These are phyloP conservation scores for Jatropha podagrica DNA, from an alignment of 441 rosid genomes.

Conservation along the genomic window DNA sequence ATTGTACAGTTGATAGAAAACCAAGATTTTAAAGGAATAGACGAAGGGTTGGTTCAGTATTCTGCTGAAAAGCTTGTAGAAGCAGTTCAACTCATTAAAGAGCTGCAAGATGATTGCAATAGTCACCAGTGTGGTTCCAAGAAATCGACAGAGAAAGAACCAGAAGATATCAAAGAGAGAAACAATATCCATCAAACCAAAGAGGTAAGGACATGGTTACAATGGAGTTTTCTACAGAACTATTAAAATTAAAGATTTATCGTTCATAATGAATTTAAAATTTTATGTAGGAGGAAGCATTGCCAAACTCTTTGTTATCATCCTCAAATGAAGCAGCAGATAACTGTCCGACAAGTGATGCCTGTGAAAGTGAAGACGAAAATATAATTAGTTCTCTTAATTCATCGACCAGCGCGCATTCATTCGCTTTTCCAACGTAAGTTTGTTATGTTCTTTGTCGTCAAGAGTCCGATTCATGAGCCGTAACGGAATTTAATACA, in stretches of 20 bases:
- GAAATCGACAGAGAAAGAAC: not conserved
- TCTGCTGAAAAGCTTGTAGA: not conserved
- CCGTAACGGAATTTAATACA: too few relatives aligned
- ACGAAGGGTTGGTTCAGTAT: too few relatives aligned
- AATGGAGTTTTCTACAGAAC: too few relatives aligned
- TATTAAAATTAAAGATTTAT: too few relatives aligned
- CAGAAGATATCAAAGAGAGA: not conserved
- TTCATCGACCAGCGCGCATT: conserved; percentile 8
- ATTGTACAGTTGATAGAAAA: not conserved
- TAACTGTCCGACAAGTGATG: not conserved
- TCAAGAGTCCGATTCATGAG: too few relatives aligned
- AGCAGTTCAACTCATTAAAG: not conserved
- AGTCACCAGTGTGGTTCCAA: not conserved
- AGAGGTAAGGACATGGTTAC: not conserved
- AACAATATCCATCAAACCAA: not conserved
- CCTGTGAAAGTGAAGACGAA: not conserved
- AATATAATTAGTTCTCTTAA: not conserved
- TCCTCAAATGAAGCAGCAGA: not conserved
- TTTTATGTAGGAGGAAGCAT: conserved; percentile 1
- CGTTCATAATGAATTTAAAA: not conserved
- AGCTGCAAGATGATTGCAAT: not conserved
- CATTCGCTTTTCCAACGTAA: conserved; percentile 22
- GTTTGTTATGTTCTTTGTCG: not conserved
- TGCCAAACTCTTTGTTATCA: not conserved
- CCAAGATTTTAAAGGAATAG: not conserved